Evolutionary conservation across 2,329 filamentous ascomycete genomes (phyloP).

Genomic region (Fusarium xyrophilum): DNA sequence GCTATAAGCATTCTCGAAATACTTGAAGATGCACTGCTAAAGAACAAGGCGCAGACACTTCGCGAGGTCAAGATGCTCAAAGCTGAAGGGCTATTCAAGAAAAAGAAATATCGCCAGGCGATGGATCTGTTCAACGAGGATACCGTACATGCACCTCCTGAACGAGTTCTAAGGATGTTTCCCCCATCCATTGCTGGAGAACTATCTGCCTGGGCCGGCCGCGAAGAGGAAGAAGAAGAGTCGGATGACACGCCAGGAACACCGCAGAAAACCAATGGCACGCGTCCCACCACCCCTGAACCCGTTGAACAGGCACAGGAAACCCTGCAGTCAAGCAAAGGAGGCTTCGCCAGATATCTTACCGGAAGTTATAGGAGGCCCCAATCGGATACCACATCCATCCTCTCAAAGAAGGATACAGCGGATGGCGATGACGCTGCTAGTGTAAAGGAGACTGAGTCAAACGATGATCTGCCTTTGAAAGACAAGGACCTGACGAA

Average conservation of each 20-base stretch:
- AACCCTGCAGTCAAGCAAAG: conserved; percentile 48
- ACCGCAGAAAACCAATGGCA: conserved; percentile 42
- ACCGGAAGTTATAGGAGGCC: conserved; percentile 54
- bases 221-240: conserved; percentile 49
- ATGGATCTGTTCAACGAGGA: conserved; percentile 87
- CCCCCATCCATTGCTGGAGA: conserved; percentile 84
- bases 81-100: conserved; percentile 81
- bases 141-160: conserved; percentile 86
- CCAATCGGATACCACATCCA: conserved; percentile 64
- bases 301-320: conserved; percentile 39
- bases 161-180: conserved; percentile 84
- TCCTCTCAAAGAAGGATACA: conserved; percentile 63
- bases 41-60: conserved; percentile 80
- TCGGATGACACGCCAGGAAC: conserved; percentile 47
- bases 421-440: conserved; percentile 62
- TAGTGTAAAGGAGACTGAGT: conserved; percentile 56
- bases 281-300: conserved; percentile 41
- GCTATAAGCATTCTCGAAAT: conserved; percentile 87
- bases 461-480: conserved; percentile 58
- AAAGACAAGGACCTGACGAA: conserved; percentile 84
- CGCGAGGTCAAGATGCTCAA: conserved; percentile 91
- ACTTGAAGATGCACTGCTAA: conserved; percentile 89
- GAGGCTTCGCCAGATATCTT: conserved; percentile 63
- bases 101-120: conserved; percentile 82
- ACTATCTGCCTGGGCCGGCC: conserved; percentile 64